Percentiles rank a stretch among this genome's conserved stretches.
These are phyloP conservation scores for Moricandia moricandioides DNA, from an alignment of 345 rosid genomes.

Conservation along the genomic window DNA sequence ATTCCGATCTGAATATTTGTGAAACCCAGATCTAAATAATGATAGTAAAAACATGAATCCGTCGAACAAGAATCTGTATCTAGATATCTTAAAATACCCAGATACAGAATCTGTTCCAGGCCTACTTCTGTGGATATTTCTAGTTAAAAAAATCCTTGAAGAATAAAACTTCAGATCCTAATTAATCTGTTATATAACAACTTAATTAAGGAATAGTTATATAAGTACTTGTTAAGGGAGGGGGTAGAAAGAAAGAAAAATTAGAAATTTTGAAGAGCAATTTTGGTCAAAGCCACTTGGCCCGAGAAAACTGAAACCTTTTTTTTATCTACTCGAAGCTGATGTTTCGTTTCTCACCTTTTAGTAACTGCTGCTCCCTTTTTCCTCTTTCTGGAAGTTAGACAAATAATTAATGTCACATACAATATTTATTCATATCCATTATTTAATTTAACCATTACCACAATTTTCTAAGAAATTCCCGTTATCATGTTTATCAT, in stretches of 20 bases:
- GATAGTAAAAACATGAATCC: too few relatives aligned
- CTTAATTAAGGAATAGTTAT: neutral
- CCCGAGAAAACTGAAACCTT: constrained; percentile 84
- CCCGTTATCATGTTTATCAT: constrained; percentile 24
- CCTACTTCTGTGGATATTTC: too few relatives aligned
- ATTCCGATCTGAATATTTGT: too few relatives aligned
- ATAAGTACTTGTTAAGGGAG: neutral
- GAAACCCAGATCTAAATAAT: too few relatives aligned
- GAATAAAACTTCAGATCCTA: neutral
- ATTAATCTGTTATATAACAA: neutral
- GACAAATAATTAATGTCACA: constrained; percentile 28
- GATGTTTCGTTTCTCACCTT: constrained; percentile 31
- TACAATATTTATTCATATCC: neutral
- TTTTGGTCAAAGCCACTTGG: constrained; percentile 66
- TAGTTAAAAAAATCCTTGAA: neutral
- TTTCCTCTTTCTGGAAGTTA: constrained; percentile 7
- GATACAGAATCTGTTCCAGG: too few relatives aligned
- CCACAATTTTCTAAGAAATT: neutral
- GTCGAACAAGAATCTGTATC: too few relatives aligned
- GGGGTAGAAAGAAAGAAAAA: constrained; percentile 15
- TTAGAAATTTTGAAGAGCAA: neutral
- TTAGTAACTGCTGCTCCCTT: constrained; percentile 34
- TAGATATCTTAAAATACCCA: too few relatives aligned
- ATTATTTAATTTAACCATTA: neutral
- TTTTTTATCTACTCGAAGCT: constrained; percentile 52